phyloP scores from a whole-genome alignment of 2,329 filamentous ascomycete species.

The Colletotrichum incanum region DNA sequence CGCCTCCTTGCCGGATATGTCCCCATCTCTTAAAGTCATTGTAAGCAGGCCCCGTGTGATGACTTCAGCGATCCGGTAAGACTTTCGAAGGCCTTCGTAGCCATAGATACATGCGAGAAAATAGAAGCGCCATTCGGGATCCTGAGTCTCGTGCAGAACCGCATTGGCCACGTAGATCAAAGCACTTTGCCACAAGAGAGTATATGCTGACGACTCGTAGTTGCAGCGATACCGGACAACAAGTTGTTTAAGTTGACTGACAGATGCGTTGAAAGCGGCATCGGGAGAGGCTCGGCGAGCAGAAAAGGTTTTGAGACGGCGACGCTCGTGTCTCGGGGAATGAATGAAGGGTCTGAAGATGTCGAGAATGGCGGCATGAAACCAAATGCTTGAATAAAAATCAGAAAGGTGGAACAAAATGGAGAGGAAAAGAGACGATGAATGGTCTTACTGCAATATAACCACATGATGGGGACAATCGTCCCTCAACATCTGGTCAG shows the following conservation, averaged over 20 bases:
- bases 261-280: constrained; percentile 53
- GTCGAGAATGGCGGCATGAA: constrained; percentile 56
- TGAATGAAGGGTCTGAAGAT: constrained; percentile 53
- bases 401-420: neutral
- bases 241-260: constrained; percentile 56
- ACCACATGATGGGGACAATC: constrained; percentile 53
- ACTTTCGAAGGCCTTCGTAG: constrained; percentile 54
- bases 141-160: constrained; percentile 50
- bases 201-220: constrained; percentile 53
- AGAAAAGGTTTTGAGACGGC: constrained; percentile 51
- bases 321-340: constrained; percentile 8
- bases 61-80: constrained; percentile 55
- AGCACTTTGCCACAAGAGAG: constrained; percentile 59
- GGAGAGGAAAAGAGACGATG: neutral
- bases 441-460: constrained; percentile 54
- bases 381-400: constrained; percentile 54
- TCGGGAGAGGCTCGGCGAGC: constrained; percentile 49
- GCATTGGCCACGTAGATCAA: constrained; percentile 58
- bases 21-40: constrained; percentile 53
- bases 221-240: constrained; percentile 54
- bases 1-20: constrained; percentile 51
- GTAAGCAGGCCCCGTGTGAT: constrained; percentile 54
- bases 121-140: constrained; percentile 54
- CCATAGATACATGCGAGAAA: constrained; percentile 57
- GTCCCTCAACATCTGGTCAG: constrained; percentile 47